These are phyloP conservation scores for Globisporangium spinosum DNA, from an alignment of 352 stramenopile genomes.

Conservation along the genomic window DNA sequence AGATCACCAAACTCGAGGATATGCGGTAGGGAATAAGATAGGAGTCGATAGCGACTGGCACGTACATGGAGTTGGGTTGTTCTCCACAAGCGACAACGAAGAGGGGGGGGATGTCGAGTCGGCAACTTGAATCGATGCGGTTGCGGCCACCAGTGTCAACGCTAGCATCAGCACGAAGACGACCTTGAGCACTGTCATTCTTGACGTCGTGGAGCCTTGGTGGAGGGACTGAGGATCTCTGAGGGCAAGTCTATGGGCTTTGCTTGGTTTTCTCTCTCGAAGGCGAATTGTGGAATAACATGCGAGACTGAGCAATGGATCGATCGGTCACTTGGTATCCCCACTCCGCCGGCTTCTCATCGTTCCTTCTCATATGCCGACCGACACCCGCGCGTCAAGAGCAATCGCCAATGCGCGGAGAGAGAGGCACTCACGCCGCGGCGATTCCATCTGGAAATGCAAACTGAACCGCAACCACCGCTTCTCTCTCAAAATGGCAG, in stretches of 20 bases:
- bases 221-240: neutral
- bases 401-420: neutral
- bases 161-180: neutral
- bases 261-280: neutral
- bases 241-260: neutral
- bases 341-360: neutral
- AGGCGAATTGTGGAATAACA: neutral
- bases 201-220: neutral
- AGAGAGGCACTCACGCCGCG: neutral
- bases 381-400: neutral
- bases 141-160: neutral
- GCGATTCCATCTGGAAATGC: neutral
- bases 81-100: neutral
- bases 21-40: neutral
- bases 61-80: neutral
- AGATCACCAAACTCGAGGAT: neutral
- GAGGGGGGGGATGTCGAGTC: neutral
- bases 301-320: neutral
- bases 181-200: neutral
- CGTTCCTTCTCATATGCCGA: neutral
- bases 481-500: neutral
- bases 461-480: neutral
- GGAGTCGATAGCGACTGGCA: neutral
- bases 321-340: neutral
- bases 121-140: neutral